Base-by-base conservation (phyloP, 2,329 filamentous ascomycete genomes). In the Xenosphaeropsis pyriputrescens region DNA sequence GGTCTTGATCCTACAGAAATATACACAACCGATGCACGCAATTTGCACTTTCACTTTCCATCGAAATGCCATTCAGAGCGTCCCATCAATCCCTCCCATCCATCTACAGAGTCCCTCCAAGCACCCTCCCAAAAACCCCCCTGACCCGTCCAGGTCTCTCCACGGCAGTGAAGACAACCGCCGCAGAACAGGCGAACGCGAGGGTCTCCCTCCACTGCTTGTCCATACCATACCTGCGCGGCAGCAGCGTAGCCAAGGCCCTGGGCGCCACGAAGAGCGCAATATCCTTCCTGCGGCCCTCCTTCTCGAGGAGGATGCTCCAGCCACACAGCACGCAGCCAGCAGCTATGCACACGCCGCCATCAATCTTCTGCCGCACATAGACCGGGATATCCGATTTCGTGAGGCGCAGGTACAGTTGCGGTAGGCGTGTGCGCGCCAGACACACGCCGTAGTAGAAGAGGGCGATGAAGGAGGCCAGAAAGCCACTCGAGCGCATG, bases 401-500 rank as follows among this genome's bases (percentile, higher is more conserved):
- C 26, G 55, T 70, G 0, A 85, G 85, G 0, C 85, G 85, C 6
- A 91, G 43, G 13, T 32, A 32, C 3, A 32, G 5, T 9, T 18
- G 33, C 33, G 16, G 16, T 6, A 37, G 3, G 19, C 82, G 69
- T 1, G 78, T 86, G 33, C 85, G 72, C 5, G 75, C 67, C 0
- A 93, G 71, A 53, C 85, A 93, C 3, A 93, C 80, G 18, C 80
- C 77, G 54, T 93, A 93, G 61, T 88, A 93, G 55, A 89, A 91
- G 9, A 86, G 61, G 1, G 74, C 65, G 45, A 93, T 80, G 56
- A 89, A 93, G 0, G 75, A 62, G 3, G 76, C 83, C 2, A 93
- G 67, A 54, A 93, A 91, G 8, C 22, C n/a, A 1, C 79, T 68
- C 0, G 84, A 86, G 22, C 79, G 72, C 8, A 68, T 58, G 1